Conservation (phyloP, 192 early-diverging fungal genomes). For the Umbelopsis sp. region DNA sequence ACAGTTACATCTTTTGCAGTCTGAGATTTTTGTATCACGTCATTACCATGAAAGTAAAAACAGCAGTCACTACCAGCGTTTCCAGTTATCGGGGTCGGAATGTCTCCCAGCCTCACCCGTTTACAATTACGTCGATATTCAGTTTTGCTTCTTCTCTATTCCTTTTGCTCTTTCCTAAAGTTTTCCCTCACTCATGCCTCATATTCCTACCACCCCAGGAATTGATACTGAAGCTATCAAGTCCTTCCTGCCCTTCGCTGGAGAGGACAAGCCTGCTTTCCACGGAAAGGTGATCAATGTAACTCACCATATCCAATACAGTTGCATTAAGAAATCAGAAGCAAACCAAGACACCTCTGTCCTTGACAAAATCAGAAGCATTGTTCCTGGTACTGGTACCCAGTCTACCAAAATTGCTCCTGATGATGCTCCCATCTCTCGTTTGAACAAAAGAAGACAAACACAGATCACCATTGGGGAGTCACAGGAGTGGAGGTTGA, state of each 20-base stretch:
- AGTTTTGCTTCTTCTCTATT: not conserved
- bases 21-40: slow-evolving; percentile 1
- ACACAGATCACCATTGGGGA: slow-evolving; percentile 17
- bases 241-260: slow-evolving; percentile 7
- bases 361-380: slow-evolving; percentile 15
- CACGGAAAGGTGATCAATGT: slow-evolving; percentile 57
- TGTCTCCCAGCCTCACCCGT: not conserved
- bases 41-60: slow-evolving; percentile 3
- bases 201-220: slow-evolving; percentile 14
- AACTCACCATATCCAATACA: slow-evolving; percentile 60
- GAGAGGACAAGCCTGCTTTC: slow-evolving; percentile 17
- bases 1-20: not conserved
- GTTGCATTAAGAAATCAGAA: slow-evolving; percentile 30
- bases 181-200: slow-evolving; percentile 2
- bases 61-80: slow-evolving; percentile 3
- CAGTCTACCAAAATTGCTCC: not conserved
- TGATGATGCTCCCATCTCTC: slow-evolving; percentile 22
- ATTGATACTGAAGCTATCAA: slow-evolving; percentile 8
- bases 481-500: slow-evolving; percentile 35
- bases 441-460: slow-evolving; percentile 16
- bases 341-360: not conserved
- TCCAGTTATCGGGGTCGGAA: not conserved
- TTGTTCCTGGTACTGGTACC: slow-evolving; percentile 23
- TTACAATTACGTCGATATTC: not conserved
- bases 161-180: not conserved